phyloP scores from a whole-genome alignment of 495 filamentous ascomycete species.

The Daldinia caldariorum region DNA sequence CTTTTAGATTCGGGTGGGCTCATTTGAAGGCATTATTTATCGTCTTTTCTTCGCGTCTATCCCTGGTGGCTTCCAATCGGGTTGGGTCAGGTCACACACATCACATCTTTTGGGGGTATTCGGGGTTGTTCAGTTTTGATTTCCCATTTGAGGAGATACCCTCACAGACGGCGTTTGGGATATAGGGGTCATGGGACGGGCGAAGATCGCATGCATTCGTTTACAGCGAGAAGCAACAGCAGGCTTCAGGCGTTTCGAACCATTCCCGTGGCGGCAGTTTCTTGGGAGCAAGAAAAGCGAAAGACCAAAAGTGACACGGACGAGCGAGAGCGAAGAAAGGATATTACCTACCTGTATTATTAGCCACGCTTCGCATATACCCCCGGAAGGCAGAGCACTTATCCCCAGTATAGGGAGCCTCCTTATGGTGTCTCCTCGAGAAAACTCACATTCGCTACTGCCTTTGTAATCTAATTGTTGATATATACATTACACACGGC shows the following conservation, averaged over 20 bases:
- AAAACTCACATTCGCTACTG: slow-evolving; percentile 43
- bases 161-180: slow-evolving; percentile 49
- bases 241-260: slow-evolving; percentile 18
- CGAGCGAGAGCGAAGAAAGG: slow-evolving; percentile 40
- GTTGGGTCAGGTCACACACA: slow-evolving; percentile 40
- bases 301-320: slow-evolving; percentile 37
- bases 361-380: slow-evolving; percentile 50
- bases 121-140: slow-evolving; percentile 29
- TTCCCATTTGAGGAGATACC: slow-evolving; percentile 46
- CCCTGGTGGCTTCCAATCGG: slow-evolving; percentile 44
- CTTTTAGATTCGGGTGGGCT: slow-evolving; percentile 48
- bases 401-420: slow-evolving; percentile 10
- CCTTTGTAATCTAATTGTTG: slow-evolving; percentile 47
- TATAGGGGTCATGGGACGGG: slow-evolving; percentile 34
- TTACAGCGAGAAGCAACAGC: slow-evolving; percentile 33
- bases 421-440: slow-evolving; percentile 27
- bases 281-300: slow-evolving; percentile 28
- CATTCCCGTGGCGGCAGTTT: slow-evolving; percentile 34
- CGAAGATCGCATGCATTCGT: slow-evolving; percentile 44
- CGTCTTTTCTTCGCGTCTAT: slow-evolving; percentile 45
- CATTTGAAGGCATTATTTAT: slow-evolving; percentile 43
- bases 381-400: slow-evolving; percentile 43
- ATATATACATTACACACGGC: slow-evolving; percentile 23
- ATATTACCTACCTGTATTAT: slow-evolving; percentile 49
- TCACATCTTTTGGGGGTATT: slow-evolving; percentile 36